Base-by-base conservation (phyloP, 1,139 yeast species). In the Nematodospora anomalae region DNA sequence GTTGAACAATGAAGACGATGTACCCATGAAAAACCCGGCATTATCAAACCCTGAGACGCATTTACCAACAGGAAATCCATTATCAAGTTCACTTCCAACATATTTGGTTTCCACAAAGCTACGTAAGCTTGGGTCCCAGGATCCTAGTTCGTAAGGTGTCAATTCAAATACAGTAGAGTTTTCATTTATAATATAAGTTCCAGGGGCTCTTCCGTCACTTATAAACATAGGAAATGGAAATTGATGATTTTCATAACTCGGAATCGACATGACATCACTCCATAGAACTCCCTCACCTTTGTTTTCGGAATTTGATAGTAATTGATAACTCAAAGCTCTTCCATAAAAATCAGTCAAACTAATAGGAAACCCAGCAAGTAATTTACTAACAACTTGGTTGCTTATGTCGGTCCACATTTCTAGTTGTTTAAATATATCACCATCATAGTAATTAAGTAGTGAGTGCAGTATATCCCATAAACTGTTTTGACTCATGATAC, bases 1-100 rank as follows among this genome's bases (percentile, higher is more conserved):
- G 26, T 85, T 87, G 65, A 87, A 87, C 38, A 88, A 64, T 0
- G 92, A 71, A 0, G 95, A 82, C 0, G 94, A 83, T 2, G 94
- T 82, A 29, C 94, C 95, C 60, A 84, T 61, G 28, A 83, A 66
- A 55, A 76, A 85, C 1, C 90, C 95, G 4, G 85, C 83, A 54
- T 85, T 85, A 57, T 85, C 95, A 45, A 74, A 80, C 2, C 94
- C 95, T 10, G 68, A 72, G 39, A 77, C 61, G 62, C 95, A 85
- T 20, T 44, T 49, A 30, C 51, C 50, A 5, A 21, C 18, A 7
- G 68, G 61, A 16, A 41, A 39, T 4, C 73, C 73, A 40, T 63
- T 59, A 28, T 46, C 46, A 10, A 62, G 61, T 1, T 56, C 44
- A 10, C 70, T 55, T 3, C 74, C 74, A 42, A 87, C 58, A 54